Conservation (phyloP, 2,329 filamentous ascomycete genomes). For the Talaromyces sp. region DNA sequence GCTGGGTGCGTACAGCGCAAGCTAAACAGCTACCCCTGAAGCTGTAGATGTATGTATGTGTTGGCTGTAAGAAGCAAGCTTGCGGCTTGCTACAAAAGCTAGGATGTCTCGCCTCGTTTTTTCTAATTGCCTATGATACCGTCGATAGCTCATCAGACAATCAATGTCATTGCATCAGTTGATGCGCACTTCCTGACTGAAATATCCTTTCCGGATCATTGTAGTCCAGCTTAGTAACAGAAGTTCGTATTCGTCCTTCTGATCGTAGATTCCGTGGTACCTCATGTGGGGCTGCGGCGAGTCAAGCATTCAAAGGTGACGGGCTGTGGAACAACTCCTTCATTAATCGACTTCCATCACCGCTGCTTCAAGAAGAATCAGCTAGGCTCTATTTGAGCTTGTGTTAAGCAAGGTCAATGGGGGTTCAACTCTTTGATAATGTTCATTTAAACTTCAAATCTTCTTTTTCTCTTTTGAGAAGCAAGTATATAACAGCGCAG, state of each 20-base stretch:
- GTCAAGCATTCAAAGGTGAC: background rate
- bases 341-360: background rate
- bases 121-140: background rate
- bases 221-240: background rate
- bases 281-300: constrained; percentile 1
- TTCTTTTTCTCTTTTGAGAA: constrained; percentile 14
- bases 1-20: background rate
- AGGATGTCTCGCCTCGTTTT: constrained; percentile 7
- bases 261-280: background rate
- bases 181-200: background rate
- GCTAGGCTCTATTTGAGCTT: background rate
- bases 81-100: background rate
- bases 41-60: constrained; percentile 5
- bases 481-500: background rate
- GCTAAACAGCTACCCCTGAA: background rate
- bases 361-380: background rate
- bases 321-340: background rate
- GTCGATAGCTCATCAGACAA: constrained; percentile 3
- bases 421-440: background rate
- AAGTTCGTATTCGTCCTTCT: background rate
- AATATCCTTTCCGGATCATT: background rate
- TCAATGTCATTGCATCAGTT: background rate
- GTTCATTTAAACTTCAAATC: background rate
- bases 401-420: background rate
- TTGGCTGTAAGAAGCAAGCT: background rate